phyloP scores from a whole-genome alignment of 23 red algal species.

The Agarophyton chilense region DNA sequence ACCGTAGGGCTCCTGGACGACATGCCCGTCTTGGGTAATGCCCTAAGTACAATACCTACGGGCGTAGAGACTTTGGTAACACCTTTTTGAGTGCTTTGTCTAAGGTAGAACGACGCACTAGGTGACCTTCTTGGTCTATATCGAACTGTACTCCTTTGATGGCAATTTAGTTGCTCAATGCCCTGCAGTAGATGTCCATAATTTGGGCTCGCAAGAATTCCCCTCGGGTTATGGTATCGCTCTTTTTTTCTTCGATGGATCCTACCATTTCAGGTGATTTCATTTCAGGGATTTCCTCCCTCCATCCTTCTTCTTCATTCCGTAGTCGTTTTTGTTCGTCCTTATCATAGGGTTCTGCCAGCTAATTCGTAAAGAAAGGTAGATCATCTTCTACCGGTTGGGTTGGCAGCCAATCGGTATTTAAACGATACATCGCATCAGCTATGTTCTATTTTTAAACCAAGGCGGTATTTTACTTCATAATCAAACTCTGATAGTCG shows the following conservation, averaged over 20 bases:
- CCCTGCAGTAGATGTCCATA: background rate
- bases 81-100: conserved; percentile 7
- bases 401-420: background rate
- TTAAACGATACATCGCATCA: conserved; percentile 19
- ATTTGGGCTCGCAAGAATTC: background rate
- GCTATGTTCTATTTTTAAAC: conserved; percentile 6
- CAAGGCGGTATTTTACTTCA: background rate
- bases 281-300: too few species aligned
- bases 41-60: background rate
- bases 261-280: background rate
- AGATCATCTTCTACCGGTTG: background rate
- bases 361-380: background rate
- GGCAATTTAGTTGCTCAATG: background rate
- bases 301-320: background rate
- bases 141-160: background rate
- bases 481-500: conserved; percentile 39
- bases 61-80: too few species aligned
- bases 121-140: background rate
- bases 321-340: too few species aligned
- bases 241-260: background rate
- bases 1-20: background rate
- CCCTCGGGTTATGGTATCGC: background rate
- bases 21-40: background rate
- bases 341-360: background rate
- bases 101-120: background rate